phyloP scores from a whole-genome alignment of 139 green algal genomes.

The Pleodorina starrii region DNA sequence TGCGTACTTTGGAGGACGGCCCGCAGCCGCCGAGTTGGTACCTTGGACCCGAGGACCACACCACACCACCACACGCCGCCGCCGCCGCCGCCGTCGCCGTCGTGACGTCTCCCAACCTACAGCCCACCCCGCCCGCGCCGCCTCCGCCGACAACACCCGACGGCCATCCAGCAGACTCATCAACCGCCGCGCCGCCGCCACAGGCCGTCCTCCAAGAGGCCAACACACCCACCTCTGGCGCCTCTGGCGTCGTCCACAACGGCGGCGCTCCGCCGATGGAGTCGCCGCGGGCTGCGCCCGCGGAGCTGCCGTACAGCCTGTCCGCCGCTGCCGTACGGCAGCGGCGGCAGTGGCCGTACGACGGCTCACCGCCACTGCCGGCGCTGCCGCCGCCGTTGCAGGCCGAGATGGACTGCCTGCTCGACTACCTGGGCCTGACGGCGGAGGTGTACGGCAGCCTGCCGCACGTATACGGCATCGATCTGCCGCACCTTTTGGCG shows the following conservation, averaged over 20 bases:
- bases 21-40: too few relatives aligned
- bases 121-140: too few relatives aligned
- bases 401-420: background rate
- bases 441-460: background rate
- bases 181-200: too few relatives aligned
- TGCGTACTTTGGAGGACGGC: too few relatives aligned
- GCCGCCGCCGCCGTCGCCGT: too few relatives aligned
- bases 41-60: too few relatives aligned
- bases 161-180: too few relatives aligned
- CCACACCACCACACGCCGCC: too few relatives aligned
- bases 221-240: background rate
- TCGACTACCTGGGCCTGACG: constrained; percentile 1
- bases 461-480: background rate
- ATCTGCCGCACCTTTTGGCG: background rate
- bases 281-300: background rate
- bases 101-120: too few relatives aligned
- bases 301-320: background rate
- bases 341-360: background rate
- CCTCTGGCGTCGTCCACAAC: background rate
- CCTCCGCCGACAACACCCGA: too few relatives aligned
- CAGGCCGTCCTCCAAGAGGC: too few relatives aligned
- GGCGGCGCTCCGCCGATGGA: background rate
- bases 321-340: background rate
- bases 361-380: background rate
- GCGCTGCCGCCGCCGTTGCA: background rate